Conservation (phyloP, 768 basidiomycete genomes). For the Podaxis pistillaris region DNA sequence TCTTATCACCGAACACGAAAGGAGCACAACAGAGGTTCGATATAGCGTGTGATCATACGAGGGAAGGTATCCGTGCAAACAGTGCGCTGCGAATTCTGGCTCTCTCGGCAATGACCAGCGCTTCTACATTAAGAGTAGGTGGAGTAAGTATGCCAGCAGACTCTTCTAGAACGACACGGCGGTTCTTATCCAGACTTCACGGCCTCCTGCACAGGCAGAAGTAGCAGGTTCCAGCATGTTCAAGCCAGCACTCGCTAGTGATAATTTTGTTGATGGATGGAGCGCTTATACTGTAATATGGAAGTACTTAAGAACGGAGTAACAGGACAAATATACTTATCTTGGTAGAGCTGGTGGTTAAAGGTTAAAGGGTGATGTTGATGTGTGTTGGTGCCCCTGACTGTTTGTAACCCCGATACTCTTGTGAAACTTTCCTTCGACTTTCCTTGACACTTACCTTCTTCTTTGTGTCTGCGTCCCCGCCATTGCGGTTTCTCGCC, state of each 20-base stretch:
- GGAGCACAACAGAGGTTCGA: not conserved
- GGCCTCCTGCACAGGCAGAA: not conserved
- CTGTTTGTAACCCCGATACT: slow-evolving; percentile 21
- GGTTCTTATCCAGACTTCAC: not conserved
- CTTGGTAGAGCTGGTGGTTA: not conserved
- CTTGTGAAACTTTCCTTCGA: slow-evolving; percentile 12
- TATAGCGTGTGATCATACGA: not conserved
- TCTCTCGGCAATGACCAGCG: not conserved
- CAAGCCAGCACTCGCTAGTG: not conserved
- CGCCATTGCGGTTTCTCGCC: slow-evolving; percentile 22
- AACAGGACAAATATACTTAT: not conserved
- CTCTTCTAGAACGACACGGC: not conserved
- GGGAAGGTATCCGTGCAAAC: not conserved
- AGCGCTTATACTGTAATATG: not conserved
- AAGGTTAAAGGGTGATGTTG: slow-evolving; percentile 27
- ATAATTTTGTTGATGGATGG: not conserved
- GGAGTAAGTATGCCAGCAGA: not conserved
- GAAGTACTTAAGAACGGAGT: not conserved
- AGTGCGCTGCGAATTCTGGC: not conserved
- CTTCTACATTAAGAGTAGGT: not conserved
- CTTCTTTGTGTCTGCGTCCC: slow-evolving; percentile 17
- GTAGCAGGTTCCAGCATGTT: not conserved
- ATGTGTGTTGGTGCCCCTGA: slow-evolving; percentile 25
- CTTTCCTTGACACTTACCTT: slow-evolving; percentile 8
- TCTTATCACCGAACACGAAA: not conserved